A percentile compares a stretch with the other conserved stretches of the same genome.
These are phyloP conservation scores for Aspergillus latus DNA, from an alignment of 2,329 filamentous ascomycete species.

Conservation along the genomic window DNA sequence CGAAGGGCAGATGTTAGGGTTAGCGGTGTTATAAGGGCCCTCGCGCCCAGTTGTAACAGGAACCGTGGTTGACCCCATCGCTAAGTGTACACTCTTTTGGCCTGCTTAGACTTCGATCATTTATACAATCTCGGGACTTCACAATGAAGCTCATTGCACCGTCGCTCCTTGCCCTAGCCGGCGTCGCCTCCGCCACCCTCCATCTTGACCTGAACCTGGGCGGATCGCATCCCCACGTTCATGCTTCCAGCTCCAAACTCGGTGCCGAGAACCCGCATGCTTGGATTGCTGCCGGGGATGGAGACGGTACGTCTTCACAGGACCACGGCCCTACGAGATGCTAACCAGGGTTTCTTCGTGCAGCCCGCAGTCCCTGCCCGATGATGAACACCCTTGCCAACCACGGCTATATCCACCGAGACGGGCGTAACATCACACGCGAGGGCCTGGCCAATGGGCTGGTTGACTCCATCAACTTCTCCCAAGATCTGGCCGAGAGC, in stretches of 20 bases:
- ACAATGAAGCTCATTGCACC: neutral
- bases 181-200: neutral
- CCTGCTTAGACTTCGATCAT: neutral
- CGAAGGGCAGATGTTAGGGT: neutral
- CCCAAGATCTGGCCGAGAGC: neutral
- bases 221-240: neutral
- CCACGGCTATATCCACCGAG: conserved; percentile 42
- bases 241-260: neutral
- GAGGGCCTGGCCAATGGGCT: conserved; percentile 34
- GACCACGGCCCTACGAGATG: too few species aligned
- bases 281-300: neutral
- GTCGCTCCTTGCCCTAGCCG: neutral
- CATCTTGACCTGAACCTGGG: neutral
- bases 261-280: neutral
- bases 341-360: too few species aligned
- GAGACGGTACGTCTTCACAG: neutral
- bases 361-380: conserved; percentile 37
- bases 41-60: neutral
- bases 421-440: conserved; percentile 38
- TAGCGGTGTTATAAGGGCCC: neutral
- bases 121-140: neutral
- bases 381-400: conserved; percentile 44
- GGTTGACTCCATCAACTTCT: conserved; percentile 6
- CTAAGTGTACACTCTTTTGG: neutral
- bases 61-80: neutral